Evolutionary conservation across 306 rosid species (phyloP).

Genomic region (Castanopsis chinensis): DNA sequence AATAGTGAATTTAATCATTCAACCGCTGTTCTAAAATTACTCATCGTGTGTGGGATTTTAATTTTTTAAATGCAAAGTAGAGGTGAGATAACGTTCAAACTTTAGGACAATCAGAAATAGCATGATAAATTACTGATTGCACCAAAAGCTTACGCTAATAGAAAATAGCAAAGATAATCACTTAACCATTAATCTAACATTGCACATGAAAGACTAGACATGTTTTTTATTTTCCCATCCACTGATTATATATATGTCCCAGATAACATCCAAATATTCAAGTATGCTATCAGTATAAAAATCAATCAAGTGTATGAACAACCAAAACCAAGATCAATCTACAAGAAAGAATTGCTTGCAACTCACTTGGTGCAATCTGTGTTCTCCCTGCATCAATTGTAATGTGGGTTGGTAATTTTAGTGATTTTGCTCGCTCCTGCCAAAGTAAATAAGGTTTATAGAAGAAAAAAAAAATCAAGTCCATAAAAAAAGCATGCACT

Average conservation of each 20-base stretch:
- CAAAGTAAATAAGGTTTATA: constrained; percentile 11
- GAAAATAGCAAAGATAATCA: too few species aligned
- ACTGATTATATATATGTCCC: too few species aligned
- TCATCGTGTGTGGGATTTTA: too few species aligned
- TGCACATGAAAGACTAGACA: not conserved
- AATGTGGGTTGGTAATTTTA: constrained; percentile 78
- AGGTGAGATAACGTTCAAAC: too few species aligned
- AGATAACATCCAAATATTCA: too few species aligned
- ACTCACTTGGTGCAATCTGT: constrained; percentile 96
- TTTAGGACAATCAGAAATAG: too few species aligned
- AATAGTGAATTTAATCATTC: too few species aligned
- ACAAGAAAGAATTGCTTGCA: constrained; percentile 13
- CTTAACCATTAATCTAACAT: not conserved
- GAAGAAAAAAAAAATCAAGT: not conserved
- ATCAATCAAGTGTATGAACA: not conserved
- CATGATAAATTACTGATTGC: too few species aligned
- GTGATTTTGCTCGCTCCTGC: constrained; percentile 81
- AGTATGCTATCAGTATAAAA: not conserved
- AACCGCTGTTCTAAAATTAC: too few species aligned
- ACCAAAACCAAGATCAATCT: not conserved
- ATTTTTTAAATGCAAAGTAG: too few species aligned
- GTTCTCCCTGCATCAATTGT: constrained; percentile 98
- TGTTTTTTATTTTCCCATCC: not conserved
- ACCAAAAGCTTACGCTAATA: too few species aligned
- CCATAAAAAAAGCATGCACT: not conserved